A percentile compares a stretch with the other conserved stretches of the same genome.
Conservation (phyloP, 2,329 filamentous ascomycete genomes). For the Thielaviopsis euricoi region DNA sequence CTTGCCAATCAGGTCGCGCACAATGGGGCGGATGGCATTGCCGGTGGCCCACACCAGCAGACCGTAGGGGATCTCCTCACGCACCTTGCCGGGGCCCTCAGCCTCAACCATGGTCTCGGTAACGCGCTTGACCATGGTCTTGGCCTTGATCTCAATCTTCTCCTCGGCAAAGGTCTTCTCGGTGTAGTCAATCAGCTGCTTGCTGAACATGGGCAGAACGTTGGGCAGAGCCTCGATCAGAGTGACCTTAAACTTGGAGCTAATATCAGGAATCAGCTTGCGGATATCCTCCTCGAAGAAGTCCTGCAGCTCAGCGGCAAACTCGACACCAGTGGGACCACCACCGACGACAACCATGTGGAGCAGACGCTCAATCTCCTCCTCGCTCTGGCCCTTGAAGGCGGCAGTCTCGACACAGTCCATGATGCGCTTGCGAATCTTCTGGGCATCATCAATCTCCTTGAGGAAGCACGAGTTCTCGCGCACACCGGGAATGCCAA, state of each 20-base stretch:
- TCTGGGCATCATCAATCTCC: constrained; percentile 91
- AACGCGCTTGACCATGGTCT: constrained; percentile 98
- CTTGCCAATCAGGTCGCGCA: constrained; percentile 80
- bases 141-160: constrained; percentile 91
- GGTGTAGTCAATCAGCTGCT: constrained; percentile 98
- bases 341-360: constrained; percentile 96
- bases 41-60: constrained; percentile 97
- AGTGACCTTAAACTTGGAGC: constrained; percentile 89
- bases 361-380: constrained; percentile 83
- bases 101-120: constrained; percentile 88
- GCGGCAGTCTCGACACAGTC: constrained; percentile 97
- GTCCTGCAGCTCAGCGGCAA: constrained; percentile 93
- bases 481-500: constrained; percentile 87
- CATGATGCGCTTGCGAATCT: constrained; percentile 98
- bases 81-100: constrained; percentile 58
- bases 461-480: constrained; percentile 97
- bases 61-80: constrained; percentile 76
- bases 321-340: constrained; percentile 93
- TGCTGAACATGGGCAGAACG: constrained; percentile 94
- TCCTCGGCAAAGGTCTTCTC: constrained; percentile 99
- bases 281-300: constrained; percentile 97
- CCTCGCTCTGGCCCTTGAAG: constrained; percentile 84
- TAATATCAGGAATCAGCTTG: constrained; percentile 94
- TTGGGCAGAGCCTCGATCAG: constrained; percentile 94
- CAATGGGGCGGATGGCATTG: constrained; percentile 77